These are phyloP conservation scores for Eucalyptus urophylla DNA, from an alignment of 345 rosid genomes.

Conservation along the genomic window DNA sequence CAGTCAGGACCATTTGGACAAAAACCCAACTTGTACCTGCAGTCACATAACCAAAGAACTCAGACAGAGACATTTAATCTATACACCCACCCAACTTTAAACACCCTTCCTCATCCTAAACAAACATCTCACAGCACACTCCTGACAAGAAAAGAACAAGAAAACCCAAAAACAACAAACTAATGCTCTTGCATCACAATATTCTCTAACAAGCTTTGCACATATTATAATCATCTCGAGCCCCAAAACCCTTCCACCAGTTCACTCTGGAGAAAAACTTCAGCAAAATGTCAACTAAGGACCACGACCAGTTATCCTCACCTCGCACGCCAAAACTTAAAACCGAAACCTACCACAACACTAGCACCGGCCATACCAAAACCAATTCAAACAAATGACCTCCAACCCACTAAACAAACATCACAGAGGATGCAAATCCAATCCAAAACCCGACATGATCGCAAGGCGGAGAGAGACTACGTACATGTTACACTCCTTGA, in stretches of 20 bases:
- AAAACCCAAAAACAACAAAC: background rate
- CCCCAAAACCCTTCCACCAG: background rate
- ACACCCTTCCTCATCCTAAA: background rate
- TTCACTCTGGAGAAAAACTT: background rate
- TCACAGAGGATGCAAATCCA: background rate
- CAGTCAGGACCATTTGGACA: constrained; percentile 99
- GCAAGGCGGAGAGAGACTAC: background rate
- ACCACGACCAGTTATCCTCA: background rate
- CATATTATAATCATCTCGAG: background rate
- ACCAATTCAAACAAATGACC: background rate
- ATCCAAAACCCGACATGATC: background rate
- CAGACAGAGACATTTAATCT: background rate
- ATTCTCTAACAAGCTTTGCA: background rate
- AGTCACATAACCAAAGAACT: background rate
- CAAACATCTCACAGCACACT: background rate
- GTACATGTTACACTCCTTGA: constrained; percentile 98
- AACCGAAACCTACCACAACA: background rate
- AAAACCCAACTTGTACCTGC: constrained; percentile 96
- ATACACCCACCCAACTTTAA: background rate
- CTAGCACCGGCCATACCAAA: background rate
- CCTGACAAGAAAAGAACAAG: background rate
- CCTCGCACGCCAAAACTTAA: background rate
- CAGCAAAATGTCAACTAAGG: background rate
- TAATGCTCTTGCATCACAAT: background rate
- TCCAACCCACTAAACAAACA: background rate